A percentile compares a stretch with the other conserved stretches of the same genome.
Evolutionary conservation across 2,329 filamentous ascomycete genomes (phyloP).

Genomic region (Xylariaceae sp.): DNA sequence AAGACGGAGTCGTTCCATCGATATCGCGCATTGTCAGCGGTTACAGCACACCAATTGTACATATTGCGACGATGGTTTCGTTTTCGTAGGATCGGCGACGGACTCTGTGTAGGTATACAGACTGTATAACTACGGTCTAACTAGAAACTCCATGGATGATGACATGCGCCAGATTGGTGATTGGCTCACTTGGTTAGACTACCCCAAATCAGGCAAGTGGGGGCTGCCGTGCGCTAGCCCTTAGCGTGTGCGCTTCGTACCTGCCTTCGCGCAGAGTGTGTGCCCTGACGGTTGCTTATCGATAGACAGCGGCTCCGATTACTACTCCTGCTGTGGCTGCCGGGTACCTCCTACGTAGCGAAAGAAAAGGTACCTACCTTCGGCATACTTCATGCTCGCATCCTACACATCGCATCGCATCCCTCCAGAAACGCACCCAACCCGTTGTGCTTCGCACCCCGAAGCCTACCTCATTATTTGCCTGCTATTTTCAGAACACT

Average conservation of each 20-base stretch:
- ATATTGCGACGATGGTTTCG: neutral
- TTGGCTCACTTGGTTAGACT: neutral
- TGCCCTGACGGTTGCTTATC: neutral
- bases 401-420: neutral
- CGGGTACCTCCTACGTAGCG: neutral
- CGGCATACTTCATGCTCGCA: no score
- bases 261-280: neutral
- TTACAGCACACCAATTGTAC: no score
- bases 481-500: neutral
- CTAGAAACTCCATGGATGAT: neutral
- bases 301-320: neutral
- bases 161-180: neutral
- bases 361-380: neutral
- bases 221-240: neutral
- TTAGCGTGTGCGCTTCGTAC: neutral
- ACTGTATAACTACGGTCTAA: no score
- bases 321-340: no score
- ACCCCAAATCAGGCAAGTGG: neutral
- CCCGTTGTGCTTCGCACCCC: neutral
- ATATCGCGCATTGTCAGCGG: no score
- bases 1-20: no score
- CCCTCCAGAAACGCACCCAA: neutral
- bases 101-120: neutral
- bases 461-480: neutral
- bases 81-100: neutral